Evolutionary conservation across 129 eudicot genomes (phyloP).

Genomic region (Arctium minus): DNA sequence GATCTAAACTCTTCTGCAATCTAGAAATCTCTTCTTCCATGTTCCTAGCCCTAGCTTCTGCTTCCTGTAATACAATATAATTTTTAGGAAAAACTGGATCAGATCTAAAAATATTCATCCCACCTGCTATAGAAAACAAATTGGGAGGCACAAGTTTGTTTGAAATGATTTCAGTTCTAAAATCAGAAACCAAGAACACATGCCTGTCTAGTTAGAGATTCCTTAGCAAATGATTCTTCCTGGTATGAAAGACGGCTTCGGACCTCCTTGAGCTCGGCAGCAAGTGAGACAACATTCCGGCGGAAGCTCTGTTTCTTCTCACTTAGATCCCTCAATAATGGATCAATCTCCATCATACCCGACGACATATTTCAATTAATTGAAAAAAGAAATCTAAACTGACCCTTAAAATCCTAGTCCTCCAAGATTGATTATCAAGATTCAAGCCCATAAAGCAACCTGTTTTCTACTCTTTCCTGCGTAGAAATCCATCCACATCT

Average conservation of each 20-base stretch:
- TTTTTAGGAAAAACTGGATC: background rate
- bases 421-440: background rate
- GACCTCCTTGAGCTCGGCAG: constrained; percentile 92
- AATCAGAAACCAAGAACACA: constrained; percentile 4
- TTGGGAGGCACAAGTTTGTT: background rate
- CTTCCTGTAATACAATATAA: constrained; percentile 51
- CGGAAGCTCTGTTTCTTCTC: constrained; percentile 84
- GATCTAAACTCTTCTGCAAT: constrained; percentile 74
- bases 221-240: constrained; percentile 61
- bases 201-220: constrained; percentile 88
- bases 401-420: background rate
- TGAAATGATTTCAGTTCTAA: constrained; percentile 17
- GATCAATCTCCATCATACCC: constrained; percentile 50
- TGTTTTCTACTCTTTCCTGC: background rate
- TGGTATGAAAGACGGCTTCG: constrained; percentile 68
- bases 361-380: constrained; percentile 6
- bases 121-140: background rate
- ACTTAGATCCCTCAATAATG: constrained; percentile 77
- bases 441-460: constrained; percentile 2
- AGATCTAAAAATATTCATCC: background rate
- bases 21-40: constrained; percentile 69
- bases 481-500: background rate
- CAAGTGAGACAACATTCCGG: constrained; percentile 77
- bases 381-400: background rate
- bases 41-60: constrained; percentile 66